A percentile compares a stretch with the other conserved stretches of the same genome.
Conservation (phyloP, 2,329 filamentous ascomycete genomes). For the Mycosphaerelloides madeirae region DNA sequence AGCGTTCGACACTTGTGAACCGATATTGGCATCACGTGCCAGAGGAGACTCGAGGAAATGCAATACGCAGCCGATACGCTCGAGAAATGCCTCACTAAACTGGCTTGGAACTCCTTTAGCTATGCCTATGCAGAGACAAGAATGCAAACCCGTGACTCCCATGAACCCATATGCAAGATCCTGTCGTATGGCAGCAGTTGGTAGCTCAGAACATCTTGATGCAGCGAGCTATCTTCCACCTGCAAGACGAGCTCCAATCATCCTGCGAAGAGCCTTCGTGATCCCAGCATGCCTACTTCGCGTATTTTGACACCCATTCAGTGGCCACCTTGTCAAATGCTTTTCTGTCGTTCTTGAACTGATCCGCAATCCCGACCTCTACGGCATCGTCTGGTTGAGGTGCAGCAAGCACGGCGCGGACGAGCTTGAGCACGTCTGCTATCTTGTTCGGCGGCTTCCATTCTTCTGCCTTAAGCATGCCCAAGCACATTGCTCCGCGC, state of each 20-base stretch:
- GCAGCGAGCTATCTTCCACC: not conserved
- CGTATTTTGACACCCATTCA: conserved; percentile 70
- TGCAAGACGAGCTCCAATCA: not conserved
- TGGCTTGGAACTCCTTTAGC: no score
- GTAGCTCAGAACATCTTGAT: no score
- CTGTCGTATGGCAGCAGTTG: no score
- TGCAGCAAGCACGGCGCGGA: conserved; percentile 68
- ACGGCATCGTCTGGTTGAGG: conserved; percentile 87
- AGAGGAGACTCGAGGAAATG: no score
- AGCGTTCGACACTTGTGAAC: no score
- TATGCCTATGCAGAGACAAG: no score
- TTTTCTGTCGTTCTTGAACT: conserved; percentile 64
- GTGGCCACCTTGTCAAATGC: conserved; percentile 71
- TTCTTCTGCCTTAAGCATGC: conserved; percentile 74
- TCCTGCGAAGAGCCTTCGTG: not conserved
- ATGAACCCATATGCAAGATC: no score
- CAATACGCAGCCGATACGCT: no score
- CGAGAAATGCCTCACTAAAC: no score
- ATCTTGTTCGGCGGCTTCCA: conserved; percentile 89
- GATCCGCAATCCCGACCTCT: conserved; percentile 78
- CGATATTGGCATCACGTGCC: no score
- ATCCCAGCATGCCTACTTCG: conserved; percentile 40
- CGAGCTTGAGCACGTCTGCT: conserved; percentile 68
- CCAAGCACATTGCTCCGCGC: conserved; percentile 79
- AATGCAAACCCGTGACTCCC: no score